Evolutionary conservation across 345 rosid genomes (phyloP).

Genomic region (Gossypium thurberi): DNA sequence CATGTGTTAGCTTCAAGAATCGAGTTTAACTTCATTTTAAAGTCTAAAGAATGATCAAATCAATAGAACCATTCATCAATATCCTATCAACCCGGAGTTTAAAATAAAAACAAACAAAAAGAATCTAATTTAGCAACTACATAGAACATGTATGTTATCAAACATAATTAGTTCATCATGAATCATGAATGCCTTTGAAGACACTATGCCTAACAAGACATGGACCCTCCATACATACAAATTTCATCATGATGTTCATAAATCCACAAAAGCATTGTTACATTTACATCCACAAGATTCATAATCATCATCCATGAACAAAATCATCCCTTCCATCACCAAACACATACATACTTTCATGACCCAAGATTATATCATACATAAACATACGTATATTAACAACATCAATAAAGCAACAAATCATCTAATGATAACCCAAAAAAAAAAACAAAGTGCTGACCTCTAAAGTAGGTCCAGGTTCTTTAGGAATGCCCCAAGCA

Average conservation of each 20-base stretch:
- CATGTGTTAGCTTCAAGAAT: neutral
- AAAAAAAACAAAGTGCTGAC: neutral
- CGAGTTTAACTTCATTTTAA: neutral
- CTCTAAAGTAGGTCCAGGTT: slow-evolving; percentile 22
- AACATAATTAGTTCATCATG: neutral
- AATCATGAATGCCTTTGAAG: neutral
- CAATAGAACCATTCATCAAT: neutral
- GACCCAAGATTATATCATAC: neutral
- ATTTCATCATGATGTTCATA: neutral
- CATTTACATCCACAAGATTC: neutral
- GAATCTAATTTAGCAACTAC: neutral
- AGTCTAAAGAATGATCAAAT: neutral
- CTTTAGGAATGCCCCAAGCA: slow-evolving; percentile 26
- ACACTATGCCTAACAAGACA: neutral
- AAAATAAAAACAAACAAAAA: neutral
- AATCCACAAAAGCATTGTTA: too few relatives aligned
- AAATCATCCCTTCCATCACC: neutral
- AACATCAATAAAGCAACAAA: neutral
- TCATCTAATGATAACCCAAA: neutral
- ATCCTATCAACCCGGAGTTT: too few relatives aligned
- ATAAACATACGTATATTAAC: neutral
- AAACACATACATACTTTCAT: neutral
- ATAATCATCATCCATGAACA: slow-evolving; percentile 7
- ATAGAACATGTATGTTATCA: neutral
- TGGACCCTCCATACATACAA: neutral